These are phyloP conservation scores for Agroathelia rolfsii DNA, from an alignment of 1,284 basidiomycete genomes.

Conservation along the genomic window DNA sequence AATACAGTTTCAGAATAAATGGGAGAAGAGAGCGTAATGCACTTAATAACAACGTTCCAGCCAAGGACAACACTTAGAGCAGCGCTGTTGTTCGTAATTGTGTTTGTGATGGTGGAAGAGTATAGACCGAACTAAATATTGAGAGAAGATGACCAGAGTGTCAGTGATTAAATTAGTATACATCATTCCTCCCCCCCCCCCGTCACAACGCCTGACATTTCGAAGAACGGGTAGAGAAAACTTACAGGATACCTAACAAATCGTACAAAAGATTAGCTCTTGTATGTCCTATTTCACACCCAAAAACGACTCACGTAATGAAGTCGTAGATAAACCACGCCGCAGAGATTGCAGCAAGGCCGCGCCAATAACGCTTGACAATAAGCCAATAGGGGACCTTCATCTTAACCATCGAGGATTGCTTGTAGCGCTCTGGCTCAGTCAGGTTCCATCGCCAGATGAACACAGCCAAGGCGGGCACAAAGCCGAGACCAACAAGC, in stretches of 20 bases:
- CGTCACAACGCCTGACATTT: too few species aligned
- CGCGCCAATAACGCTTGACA: slow-evolving; percentile 71
- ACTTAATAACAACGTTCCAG: slow-evolving; percentile 76
- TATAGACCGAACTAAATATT: slow-evolving; percentile 72
- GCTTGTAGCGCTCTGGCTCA: slow-evolving; percentile 65
- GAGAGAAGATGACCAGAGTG: slow-evolving; percentile 3
- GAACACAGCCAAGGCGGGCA: slow-evolving; percentile 76
- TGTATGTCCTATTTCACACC: neutral
- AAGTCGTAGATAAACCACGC: slow-evolving; percentile 86
- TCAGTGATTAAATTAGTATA: slow-evolving; percentile 6
- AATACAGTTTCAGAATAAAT: slow-evolving; percentile 2
- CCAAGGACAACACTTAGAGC: slow-evolving; percentile 57
- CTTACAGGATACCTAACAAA: slow-evolving; percentile 47
- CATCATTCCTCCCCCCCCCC: too few species aligned
- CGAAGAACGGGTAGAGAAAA: slow-evolving; percentile 6
- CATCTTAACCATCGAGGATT: slow-evolving; percentile 67
- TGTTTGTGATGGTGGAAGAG: slow-evolving; percentile 68
- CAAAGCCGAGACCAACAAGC: slow-evolving; percentile 78
- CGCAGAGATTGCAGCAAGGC: slow-evolving; percentile 58
- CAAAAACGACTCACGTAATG: slow-evolving; percentile 44
- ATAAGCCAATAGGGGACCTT: slow-evolving; percentile 74
- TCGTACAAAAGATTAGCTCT: slow-evolving; percentile 7
- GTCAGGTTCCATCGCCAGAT: slow-evolving; percentile 83
- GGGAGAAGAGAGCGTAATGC: slow-evolving; percentile 13
- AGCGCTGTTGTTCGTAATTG: slow-evolving; percentile 43